Percentiles rank a stretch among this genome's conserved stretches.
Conservation (phyloP, 2,329 filamentous ascomycete species). For the Stagonosporopsis rhizophila region DNA sequence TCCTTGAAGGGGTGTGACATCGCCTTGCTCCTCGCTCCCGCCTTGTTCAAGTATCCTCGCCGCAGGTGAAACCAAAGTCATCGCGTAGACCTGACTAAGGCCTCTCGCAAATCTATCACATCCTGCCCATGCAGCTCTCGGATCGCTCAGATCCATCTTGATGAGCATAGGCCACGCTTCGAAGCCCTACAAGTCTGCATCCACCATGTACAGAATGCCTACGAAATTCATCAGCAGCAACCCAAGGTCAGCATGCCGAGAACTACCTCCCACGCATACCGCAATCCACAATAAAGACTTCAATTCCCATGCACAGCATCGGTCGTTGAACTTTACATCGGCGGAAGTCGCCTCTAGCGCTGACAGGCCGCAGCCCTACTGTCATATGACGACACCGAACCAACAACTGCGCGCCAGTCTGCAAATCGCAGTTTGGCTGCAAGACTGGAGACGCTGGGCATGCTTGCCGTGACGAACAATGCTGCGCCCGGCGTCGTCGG, state of each 20-base stretch:
- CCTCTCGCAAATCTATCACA: neutral
- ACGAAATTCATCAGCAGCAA: neutral
- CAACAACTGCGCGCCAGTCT: conserved; percentile 6
- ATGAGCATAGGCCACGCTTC: neutral
- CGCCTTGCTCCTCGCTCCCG: neutral
- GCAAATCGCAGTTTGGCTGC: conserved; percentile 1
- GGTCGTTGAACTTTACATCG: neutral
- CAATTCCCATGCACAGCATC: neutral
- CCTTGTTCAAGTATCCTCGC: neutral
- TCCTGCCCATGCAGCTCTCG: neutral
- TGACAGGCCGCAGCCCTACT: conserved; percentile 11
- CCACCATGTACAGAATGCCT: neutral
- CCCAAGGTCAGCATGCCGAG: neutral
- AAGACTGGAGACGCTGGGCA: neutral
- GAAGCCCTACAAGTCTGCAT: neutral
- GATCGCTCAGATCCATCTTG: neutral
- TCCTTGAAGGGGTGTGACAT: too few species aligned
- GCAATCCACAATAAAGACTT: neutral
- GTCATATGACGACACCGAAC: conserved; percentile 12
- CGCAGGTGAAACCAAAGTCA: neutral
- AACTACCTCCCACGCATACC: neutral
- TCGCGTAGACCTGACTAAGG: too few species aligned
- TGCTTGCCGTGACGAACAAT: neutral
- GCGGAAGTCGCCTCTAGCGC: conserved; percentile 10
- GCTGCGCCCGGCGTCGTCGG: neutral